Conservation (phyloP, 108 stramenopile species). For the Chaetoceros muelleri region DNA sequence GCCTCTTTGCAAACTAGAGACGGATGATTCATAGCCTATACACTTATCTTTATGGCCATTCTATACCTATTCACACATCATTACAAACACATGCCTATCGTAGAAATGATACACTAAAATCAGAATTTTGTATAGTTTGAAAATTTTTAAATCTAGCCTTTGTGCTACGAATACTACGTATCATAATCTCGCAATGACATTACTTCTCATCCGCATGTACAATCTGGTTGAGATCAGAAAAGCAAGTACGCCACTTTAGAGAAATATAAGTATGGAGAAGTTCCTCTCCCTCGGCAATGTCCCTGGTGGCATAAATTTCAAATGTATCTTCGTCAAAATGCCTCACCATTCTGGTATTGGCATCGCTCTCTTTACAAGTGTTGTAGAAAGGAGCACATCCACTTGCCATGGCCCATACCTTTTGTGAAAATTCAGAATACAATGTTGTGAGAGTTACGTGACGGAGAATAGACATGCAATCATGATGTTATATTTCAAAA, state of each 20-base stretch:
- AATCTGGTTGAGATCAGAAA: slow-evolving; percentile 49
- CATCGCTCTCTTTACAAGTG: slow-evolving; percentile 48
- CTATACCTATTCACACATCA: no score
- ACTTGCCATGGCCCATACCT: slow-evolving; percentile 64
- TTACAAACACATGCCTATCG: no score
- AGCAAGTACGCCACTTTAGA: slow-evolving; percentile 62
- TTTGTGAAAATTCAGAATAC: neutral
- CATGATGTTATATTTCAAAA: no score
- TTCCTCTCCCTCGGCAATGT: slow-evolving; percentile 53
- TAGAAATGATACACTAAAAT: no score
- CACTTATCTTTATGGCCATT: no score
- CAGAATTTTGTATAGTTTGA: no score
- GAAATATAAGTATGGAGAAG: slow-evolving; percentile 66
- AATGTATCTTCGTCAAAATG: slow-evolving; percentile 58
- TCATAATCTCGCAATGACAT: no score
- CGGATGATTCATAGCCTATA: no score
- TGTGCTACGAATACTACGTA: no score
- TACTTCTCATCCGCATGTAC: slow-evolving; percentile 38
- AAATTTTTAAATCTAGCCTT: no score
- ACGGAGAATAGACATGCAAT: neutral
- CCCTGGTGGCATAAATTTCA: slow-evolving; percentile 53
- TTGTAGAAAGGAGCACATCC: slow-evolving; percentile 67
- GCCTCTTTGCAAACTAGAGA: neutral
- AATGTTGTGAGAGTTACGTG: no score
- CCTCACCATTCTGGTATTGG: slow-evolving; percentile 63